Evolutionary conservation across 768 basidiomycete species (phyloP).

Genomic region (Daedaleopsis nitida): DNA sequence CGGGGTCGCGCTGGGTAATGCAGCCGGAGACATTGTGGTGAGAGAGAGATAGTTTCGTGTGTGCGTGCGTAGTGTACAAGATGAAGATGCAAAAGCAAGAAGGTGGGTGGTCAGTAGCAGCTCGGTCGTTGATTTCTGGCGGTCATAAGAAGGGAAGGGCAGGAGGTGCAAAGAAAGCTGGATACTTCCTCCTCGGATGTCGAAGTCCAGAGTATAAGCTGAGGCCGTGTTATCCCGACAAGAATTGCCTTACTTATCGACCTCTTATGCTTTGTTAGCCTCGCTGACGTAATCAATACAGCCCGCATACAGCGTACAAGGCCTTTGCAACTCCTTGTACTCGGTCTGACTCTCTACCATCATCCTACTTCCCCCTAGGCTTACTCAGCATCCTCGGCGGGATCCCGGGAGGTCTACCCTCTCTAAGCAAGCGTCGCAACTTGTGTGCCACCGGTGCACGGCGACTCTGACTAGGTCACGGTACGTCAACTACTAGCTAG

Average conservation of each 20-base stretch:
- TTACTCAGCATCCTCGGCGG: too few species aligned
- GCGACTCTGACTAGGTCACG: too few species aligned
- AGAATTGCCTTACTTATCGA: background rate
- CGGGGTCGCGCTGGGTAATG: constrained; percentile 12
- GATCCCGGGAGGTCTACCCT: too few species aligned
- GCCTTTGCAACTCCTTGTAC: too few species aligned
- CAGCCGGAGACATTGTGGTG: constrained; percentile 26
- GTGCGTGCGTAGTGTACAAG: constrained; percentile 11
- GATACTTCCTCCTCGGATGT: constrained; percentile 8
- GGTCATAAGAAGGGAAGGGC: constrained; percentile 1
- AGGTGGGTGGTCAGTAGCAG: background rate
- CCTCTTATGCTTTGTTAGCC: background rate
- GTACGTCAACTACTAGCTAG: too few species aligned
- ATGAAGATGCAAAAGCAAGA: background rate
- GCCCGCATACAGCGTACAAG: too few species aligned
- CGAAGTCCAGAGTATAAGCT: constrained; percentile 3
- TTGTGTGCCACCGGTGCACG: too few species aligned
- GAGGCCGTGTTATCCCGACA: background rate
- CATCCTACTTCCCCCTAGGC: too few species aligned
- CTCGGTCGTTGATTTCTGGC: background rate
- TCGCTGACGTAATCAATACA: background rate
- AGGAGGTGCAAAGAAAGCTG: constrained; percentile 2
- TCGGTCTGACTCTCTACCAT: too few species aligned
- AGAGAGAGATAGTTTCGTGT: background rate
- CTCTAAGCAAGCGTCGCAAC: too few species aligned